Conservation (phyloP, 768 basidiomycete species). For the Antrodiella citrinella region DNA sequence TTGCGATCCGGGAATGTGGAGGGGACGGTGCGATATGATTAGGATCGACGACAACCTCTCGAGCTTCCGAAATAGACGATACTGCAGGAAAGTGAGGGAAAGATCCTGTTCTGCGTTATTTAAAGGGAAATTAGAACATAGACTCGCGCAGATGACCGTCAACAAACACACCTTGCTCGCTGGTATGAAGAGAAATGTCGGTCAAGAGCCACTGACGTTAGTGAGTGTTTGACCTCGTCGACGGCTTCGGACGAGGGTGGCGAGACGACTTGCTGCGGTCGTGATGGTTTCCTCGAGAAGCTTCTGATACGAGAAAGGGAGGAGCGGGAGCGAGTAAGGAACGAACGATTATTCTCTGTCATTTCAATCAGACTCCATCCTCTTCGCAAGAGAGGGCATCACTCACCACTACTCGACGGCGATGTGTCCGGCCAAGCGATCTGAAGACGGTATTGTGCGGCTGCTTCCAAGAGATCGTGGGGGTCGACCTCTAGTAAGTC, state of each 20-base stretch:
- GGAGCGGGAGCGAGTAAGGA: background rate
- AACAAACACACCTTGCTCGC: too few species aligned
- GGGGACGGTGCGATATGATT: constrained; percentile 10
- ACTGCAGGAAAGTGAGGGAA: too few species aligned
- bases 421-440: background rate
- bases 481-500: constrained; percentile 11
- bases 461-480: constrained; percentile 3
- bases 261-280: constrained; percentile 4
- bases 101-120: too few species aligned
- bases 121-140: too few species aligned
- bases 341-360: background rate
- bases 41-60: constrained; percentile 5
- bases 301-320: constrained; percentile 5
- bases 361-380: background rate
- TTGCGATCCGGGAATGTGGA: constrained; percentile 8
- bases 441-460: background rate
- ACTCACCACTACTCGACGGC: background rate
- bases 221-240: too few species aligned
- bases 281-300: constrained; percentile 5
- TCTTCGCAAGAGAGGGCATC: too few species aligned
- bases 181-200: too few species aligned
- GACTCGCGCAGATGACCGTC: too few species aligned
- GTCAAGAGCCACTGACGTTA: too few species aligned
- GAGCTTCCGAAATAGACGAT: constrained; percentile 6
- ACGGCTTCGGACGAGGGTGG: too few species aligned